These are phyloP conservation scores for Acanthamoeba lenticulata DNA, from an alignment of 208 protist genomes.

Conservation along the genomic window DNA sequence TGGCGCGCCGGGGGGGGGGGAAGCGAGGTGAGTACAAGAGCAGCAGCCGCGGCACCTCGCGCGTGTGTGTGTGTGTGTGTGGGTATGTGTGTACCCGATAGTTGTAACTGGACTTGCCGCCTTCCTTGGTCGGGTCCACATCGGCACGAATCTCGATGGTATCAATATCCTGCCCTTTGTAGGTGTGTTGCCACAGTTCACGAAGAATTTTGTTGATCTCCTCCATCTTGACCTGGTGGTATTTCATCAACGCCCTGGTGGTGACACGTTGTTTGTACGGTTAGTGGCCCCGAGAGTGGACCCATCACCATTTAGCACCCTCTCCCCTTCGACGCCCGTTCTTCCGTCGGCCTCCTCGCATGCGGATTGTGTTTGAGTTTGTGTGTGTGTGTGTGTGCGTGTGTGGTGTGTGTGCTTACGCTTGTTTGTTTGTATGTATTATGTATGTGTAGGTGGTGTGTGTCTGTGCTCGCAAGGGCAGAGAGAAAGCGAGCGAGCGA, in stretches of 20 bases:
- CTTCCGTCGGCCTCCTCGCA: no score
- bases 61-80: background rate
- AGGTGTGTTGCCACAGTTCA: conserved; percentile 98
- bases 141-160: conserved; percentile 96
- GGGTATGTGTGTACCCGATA: conserved; percentile 79
- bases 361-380: no score
- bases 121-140: conserved; percentile 88
- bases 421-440: no score
- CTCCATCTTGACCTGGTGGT: conserved; percentile 98
- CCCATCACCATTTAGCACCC: no score
- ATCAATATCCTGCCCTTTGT: conserved; percentile 91
- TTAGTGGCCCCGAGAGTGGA: background rate
- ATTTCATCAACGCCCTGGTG: conserved; percentile 94
- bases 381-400: no score
- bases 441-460: no score
- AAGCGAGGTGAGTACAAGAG: no score
- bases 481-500: background rate
- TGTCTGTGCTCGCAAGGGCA: background rate
- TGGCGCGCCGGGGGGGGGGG: no score
- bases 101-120: conserved; percentile 84
- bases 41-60: no score
- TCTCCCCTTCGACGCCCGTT: no score
- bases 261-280: background rate
- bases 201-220: conserved; percentile 98
- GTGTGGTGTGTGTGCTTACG: background rate